A percentile compares a stretch with the other conserved stretches of the same genome.
phyloP scores from a whole-genome alignment of 176 grass and related monocot species.

The Tuctoria greenei region DNA sequence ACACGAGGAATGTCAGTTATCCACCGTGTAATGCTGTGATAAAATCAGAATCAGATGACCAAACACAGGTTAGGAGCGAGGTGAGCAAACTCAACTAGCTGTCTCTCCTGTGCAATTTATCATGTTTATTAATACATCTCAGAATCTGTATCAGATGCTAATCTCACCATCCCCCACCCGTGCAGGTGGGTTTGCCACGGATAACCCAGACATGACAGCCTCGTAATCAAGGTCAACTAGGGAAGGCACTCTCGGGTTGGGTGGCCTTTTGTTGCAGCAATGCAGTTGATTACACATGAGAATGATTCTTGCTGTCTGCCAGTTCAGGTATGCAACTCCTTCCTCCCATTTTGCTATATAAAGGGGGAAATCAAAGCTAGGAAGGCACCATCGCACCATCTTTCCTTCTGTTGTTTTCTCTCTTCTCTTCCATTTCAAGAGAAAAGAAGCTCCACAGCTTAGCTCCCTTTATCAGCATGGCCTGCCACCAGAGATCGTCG shows the following conservation, averaged over 20 bases:
- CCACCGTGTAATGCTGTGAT: not conserved
- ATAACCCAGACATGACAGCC: conserved; percentile 17
- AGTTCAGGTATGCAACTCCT: not conserved
- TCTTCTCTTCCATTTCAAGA: not conserved
- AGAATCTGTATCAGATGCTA: not conserved
- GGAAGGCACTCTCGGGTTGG: not conserved
- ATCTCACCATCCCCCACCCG: not conserved
- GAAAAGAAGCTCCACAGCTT: not conserved
- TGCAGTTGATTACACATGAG: not conserved
- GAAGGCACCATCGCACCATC: not conserved
- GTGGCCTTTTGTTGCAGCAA: not conserved
- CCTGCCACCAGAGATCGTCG: not conserved
- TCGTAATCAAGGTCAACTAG: not conserved
- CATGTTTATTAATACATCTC: not conserved
- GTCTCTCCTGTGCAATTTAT: not conserved
- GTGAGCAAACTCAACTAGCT: conserved; percentile 3
- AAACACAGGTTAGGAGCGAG: not conserved
- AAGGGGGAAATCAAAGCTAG: not conserved
- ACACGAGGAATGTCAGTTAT: not conserved
- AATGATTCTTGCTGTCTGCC: conserved; percentile 31
- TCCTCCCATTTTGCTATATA: conserved; percentile 11
- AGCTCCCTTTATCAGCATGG: not conserved
- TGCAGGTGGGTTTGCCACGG: not conserved
- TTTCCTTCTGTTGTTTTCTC: not conserved
- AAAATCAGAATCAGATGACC: not conserved